Conservation (phyloP, 768 basidiomycete genomes). For the Trametes villosa region DNA sequence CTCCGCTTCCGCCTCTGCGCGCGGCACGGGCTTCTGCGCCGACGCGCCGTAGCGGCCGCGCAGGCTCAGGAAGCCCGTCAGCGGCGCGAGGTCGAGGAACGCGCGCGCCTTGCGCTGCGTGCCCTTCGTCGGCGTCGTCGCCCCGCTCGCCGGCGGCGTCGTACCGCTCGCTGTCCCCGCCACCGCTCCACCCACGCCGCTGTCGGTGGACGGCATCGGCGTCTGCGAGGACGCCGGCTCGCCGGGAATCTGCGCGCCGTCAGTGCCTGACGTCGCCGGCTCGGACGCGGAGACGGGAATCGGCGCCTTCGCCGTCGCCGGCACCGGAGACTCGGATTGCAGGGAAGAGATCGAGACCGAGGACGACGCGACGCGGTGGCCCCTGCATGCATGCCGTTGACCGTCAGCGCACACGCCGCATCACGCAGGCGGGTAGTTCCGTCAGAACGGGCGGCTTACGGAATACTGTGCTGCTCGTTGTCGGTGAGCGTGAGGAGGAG, state of each 20-base stretch:
- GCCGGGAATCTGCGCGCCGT: neutral
- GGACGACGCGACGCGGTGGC: slow-evolving; percentile 19
- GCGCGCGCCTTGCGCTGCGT: slow-evolving; percentile 32
- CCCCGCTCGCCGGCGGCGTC: slow-evolving; percentile 57
- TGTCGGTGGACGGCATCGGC: neutral
- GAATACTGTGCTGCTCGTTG: slow-evolving; percentile 55
- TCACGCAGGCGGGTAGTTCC: neutral
- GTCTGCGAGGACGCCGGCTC: neutral
- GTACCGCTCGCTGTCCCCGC: slow-evolving; percentile 32
- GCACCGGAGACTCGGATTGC: slow-evolving; percentile 23
- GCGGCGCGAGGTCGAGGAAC: slow-evolving; percentile 64
- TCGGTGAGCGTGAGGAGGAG: slow-evolving; percentile 84
- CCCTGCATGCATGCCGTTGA: slow-evolving; percentile 6
- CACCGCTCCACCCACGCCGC: slow-evolving; percentile 3
- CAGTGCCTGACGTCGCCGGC: slow-evolving; percentile 9
- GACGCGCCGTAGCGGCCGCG: slow-evolving; percentile 66
- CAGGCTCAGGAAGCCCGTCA: slow-evolving; percentile 65
- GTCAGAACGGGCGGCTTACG: slow-evolving; percentile 45
- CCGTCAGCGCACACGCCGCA: neutral
- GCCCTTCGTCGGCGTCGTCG: slow-evolving; percentile 56
- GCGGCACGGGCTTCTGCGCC: slow-evolving; percentile 31
- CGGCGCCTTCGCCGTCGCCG: slow-evolving; percentile 16
- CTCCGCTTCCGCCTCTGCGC: slow-evolving; percentile 27
- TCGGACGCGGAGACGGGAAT: slow-evolving; percentile 12
- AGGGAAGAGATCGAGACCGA: slow-evolving; percentile 28